Conservation (phyloP, 495 filamentous ascomycete species). For the Aspergillus asperescens region DNA sequence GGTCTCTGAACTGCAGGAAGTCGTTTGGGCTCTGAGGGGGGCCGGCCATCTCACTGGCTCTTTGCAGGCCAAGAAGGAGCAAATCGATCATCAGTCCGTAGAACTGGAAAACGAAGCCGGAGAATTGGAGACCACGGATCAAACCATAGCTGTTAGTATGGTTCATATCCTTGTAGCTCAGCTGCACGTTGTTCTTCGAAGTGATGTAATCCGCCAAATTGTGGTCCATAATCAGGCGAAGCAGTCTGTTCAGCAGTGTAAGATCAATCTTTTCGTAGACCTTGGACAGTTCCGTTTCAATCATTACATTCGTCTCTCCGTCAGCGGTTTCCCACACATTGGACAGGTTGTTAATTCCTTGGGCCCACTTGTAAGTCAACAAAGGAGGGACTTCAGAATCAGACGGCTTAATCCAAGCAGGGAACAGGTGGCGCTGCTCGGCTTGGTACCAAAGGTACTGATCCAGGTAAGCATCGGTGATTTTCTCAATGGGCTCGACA, state of each 20-base stretch:
- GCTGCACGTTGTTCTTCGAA: slow-evolving; percentile 97
- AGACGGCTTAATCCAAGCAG: slow-evolving; percentile 98
- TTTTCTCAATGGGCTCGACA: slow-evolving; percentile 99
- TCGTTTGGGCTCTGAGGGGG: slow-evolving; percentile 96
- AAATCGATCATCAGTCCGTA: slow-evolving; percentile 96
- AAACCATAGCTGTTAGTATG: slow-evolving; percentile 98
- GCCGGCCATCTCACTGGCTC: slow-evolving; percentile 94
- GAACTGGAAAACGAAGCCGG: slow-evolving; percentile 98
- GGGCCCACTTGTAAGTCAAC: slow-evolving; percentile 97
- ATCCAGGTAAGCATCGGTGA: slow-evolving; percentile 97
- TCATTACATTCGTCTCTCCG: slow-evolving; percentile 98
- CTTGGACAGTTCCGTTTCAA: slow-evolving; percentile 96
- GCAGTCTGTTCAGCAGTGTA: slow-evolving; percentile 85
- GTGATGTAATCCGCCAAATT: slow-evolving; percentile 99
- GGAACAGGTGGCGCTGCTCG: slow-evolving; percentile 96
- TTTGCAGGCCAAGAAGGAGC: slow-evolving; percentile 84
- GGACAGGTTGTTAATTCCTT: slow-evolving; percentile 98
- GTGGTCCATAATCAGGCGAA: slow-evolving; percentile 98
- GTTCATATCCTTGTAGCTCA: slow-evolving; percentile 99
- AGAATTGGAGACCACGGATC: slow-evolving; percentile 96
- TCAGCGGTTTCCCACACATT: slow-evolving; percentile 94
- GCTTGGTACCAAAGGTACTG: slow-evolving; percentile 99
- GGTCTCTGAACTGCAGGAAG: slow-evolving; percentile 94
- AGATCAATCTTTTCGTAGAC: slow-evolving; percentile 99
- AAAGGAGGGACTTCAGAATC: slow-evolving; percentile 98